These are phyloP conservation scores for Penicillium sp. DNA, from an alignment of 2,329 filamentous ascomycete genomes.

Conservation along the genomic window DNA sequence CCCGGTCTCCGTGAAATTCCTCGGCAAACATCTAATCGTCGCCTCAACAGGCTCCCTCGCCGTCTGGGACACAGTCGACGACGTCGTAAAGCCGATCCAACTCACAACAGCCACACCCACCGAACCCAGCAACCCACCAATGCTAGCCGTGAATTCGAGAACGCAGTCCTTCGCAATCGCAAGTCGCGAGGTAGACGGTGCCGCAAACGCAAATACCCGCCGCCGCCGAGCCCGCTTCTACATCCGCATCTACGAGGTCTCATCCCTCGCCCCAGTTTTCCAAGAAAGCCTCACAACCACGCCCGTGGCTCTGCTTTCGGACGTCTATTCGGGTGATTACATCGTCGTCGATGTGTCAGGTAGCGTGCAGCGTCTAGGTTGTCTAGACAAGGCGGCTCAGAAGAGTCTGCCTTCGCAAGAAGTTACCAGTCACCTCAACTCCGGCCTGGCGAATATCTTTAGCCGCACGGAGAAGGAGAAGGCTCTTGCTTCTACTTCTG, in stretches of 20 bases:
- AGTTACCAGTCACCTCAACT: constrained; percentile 28
- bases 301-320: constrained; percentile 70
- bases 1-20: constrained; percentile 70
- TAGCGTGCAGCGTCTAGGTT: constrained; percentile 61
- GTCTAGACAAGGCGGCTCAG: constrained; percentile 29
- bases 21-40: constrained; percentile 75
- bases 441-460: constrained; percentile 42
- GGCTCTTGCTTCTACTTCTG: too few relatives aligned
- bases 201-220: constrained; percentile 50
- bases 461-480: constrained; percentile 25
- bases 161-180: constrained; percentile 70
- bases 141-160: constrained; percentile 69
- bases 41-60: constrained; percentile 70
- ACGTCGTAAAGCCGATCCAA: constrained; percentile 71
- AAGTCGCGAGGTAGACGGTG: constrained; percentile 42
- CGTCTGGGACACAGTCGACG: constrained; percentile 83
- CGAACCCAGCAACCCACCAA: constrained; percentile 22
- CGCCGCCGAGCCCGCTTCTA: constrained; percentile 49
- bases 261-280: constrained; percentile 63
- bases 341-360: constrained; percentile 76
- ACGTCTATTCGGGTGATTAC: constrained; percentile 70
- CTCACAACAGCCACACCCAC: constrained; percentile 48
- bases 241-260: constrained; percentile 69
- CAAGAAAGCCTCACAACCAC: constrained; percentile 59
- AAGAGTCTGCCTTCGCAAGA: constrained; percentile 28